Percentiles rank a stretch among this genome's conserved stretches.
Conservation (phyloP, 2,329 filamentous ascomycete species). For the Pseudopithomyces maydicus region DNA sequence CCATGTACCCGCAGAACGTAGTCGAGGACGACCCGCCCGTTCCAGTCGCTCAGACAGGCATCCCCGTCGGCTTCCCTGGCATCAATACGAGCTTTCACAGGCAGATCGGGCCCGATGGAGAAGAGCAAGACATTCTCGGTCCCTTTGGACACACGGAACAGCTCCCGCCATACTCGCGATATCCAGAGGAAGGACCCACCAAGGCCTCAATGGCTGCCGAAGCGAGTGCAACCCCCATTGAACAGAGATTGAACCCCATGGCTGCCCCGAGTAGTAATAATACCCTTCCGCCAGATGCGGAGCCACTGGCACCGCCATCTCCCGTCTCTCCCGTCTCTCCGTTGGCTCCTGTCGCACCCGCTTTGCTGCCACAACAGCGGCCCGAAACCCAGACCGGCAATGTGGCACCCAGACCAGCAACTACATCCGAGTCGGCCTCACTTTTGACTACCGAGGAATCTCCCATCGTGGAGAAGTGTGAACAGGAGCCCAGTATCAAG, state of each 20-base stretch:
- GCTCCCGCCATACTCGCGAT: slow-evolving; percentile 87
- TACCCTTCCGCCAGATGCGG: slow-evolving; percentile 16
- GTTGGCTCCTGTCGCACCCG: slow-evolving; percentile 27
- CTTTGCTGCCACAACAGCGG: slow-evolving; percentile 34
- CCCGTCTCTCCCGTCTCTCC: slow-evolving; percentile 32
- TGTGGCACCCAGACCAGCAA: slow-evolving; percentile 28
- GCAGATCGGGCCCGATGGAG: slow-evolving; percentile 76
- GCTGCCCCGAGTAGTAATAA: slow-evolving; percentile 33
- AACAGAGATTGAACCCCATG: slow-evolving; percentile 23
- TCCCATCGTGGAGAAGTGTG: slow-evolving; percentile 35
- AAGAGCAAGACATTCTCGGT: slow-evolving; percentile 87
- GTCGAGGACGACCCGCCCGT: slow-evolving; percentile 54
- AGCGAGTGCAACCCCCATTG: slow-evolving; percentile 37
- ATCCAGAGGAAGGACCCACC: slow-evolving; percentile 74
- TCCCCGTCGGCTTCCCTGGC: slow-evolving; percentile 77
- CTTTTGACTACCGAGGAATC: slow-evolving; percentile 27
- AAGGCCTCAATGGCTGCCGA: slow-evolving; percentile 56
- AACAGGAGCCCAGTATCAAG: slow-evolving; percentile 24
- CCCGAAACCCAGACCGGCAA: slow-evolving; percentile 39
- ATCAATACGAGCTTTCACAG: slow-evolving; percentile 70
- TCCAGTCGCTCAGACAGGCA: slow-evolving; percentile 49
- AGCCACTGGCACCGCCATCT: slow-evolving; percentile 18
- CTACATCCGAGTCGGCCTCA: slow-evolving; percentile 34
- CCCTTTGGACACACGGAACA: slow-evolving; percentile 89
- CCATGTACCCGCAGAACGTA: slow-evolving; percentile 82